phyloP scores from a whole-genome alignment of 2,329 filamentous ascomycete genomes.

The Neofusicoccum sp. region DNA sequence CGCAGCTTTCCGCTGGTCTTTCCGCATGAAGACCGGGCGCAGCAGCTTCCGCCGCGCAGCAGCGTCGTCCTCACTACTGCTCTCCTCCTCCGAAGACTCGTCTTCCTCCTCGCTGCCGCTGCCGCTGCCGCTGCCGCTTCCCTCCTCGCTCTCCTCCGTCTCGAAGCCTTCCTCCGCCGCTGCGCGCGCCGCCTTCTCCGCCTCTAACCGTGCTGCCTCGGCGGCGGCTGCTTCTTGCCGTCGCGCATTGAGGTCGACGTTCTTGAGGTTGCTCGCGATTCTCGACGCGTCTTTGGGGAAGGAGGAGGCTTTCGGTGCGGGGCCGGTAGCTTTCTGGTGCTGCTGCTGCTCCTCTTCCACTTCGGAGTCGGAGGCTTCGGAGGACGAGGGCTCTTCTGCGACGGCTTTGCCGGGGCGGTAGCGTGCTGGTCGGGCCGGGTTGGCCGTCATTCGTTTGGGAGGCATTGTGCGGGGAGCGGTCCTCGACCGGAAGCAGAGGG shows the following conservation, averaged over 20 bases:
- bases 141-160: constrained; percentile 50
- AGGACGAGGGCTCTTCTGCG: constrained; percentile 48
- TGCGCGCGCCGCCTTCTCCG: constrained; percentile 28
- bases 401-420: constrained; percentile 83
- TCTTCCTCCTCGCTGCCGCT: constrained; percentile 28
- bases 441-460: constrained; percentile 89
- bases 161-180: constrained; percentile 62
- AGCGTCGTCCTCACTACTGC: constrained; percentile 60
- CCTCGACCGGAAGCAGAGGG: neutral
- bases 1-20: constrained; percentile 57
- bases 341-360: constrained; percentile 39
- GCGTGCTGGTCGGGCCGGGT: constrained; percentile 77
- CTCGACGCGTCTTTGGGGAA: constrained; percentile 48
- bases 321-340: constrained; percentile 35
- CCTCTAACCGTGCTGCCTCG: constrained; percentile 30
- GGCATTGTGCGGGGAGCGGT: constrained; percentile 52
- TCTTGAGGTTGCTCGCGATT: constrained; percentile 46
- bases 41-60: constrained; percentile 55
- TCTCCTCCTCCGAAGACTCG: constrained; percentile 42
- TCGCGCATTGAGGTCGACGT: constrained; percentile 41
- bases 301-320: constrained; percentile 50
- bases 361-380: constrained; percentile 56
- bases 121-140: constrained; percentile 24
- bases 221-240: constrained; percentile 33
- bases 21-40: constrained; percentile 70